Conservation (phyloP, 2,329 filamentous ascomycete species). For the Aspergillus versicolor region DNA sequence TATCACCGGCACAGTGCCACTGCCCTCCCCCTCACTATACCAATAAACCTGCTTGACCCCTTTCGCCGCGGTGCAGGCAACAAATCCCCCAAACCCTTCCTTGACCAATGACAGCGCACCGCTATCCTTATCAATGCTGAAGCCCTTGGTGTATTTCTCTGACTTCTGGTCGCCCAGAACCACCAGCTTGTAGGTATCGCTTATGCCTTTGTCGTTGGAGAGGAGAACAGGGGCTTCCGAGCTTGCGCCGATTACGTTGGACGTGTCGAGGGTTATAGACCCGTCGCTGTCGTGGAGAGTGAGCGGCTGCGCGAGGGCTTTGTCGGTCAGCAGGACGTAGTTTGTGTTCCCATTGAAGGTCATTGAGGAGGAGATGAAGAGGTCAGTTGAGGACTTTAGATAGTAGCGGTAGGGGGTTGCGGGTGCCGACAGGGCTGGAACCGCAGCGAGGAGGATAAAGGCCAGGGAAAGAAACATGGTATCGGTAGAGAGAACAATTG, state of each 20-base stretch:
- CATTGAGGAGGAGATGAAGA: conserved; percentile 8
- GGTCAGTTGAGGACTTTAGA: neutral
- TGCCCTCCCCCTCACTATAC: neutral
- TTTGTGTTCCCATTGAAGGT: conserved; percentile 9
- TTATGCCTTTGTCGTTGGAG: neutral
- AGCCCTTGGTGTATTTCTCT: neutral
- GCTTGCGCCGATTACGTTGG: conserved; percentile 10
- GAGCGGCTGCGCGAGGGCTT: conserved; percentile 5
- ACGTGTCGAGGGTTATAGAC: conserved; percentile 4
- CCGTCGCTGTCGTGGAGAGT: neutral
- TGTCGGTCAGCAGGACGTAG: conserved; percentile 7
- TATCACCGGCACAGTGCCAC: neutral
- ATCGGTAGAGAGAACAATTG: no score
- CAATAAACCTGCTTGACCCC: conserved; percentile 10
- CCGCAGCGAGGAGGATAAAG: neutral
- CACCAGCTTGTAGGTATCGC: conserved; percentile 1
- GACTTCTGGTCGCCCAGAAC: conserved; percentile 2
- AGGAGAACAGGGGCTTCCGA: conserved; percentile 5
- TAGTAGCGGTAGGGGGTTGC: neutral
- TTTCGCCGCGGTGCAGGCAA: conserved; percentile 6
- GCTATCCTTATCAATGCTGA: neutral
- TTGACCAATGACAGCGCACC: neutral
- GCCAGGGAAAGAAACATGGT: neutral
- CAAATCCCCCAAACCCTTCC: conserved; percentile 1
- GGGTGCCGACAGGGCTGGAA: neutral